Evolutionary conservation across 192 early-diverging fungal species (phyloP), one percentile per base, ranked within the genome.

Genomic region (Linnemannia elongata): DNA sequence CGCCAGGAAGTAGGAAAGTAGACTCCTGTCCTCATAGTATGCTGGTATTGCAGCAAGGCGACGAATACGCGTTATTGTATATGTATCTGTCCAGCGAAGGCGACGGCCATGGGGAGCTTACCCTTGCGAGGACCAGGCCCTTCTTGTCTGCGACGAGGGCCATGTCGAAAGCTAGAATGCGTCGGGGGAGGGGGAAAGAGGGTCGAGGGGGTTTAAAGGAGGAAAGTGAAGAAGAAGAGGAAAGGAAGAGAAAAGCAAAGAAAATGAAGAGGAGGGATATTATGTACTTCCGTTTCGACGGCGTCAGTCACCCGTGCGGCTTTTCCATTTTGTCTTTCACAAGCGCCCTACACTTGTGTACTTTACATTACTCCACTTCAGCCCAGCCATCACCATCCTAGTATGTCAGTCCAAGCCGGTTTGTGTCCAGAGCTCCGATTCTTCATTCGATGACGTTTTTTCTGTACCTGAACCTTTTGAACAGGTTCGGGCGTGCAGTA

Each of bases 71-170:
- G 45, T 36, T 24, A 54, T 27, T 22, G 54, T 8, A 30, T 22
- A 12, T 24, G 17, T 39, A 6, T 45, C 12, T 15, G 12, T 15
- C 35, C 4, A 1, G n/a, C 27, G 6, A 33, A 38, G 6, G 39
- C 27, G 6, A 33, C 41, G 30, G 20, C 9, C n/a, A 27, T 44
- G 36, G 22, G 33, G 6, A 15, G 33, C 85, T 74, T 81, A 87
- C 85, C 80, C 85, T 81, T 75, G 85, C 85, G 36, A 87, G 79
- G 76, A 87, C 76, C 39, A 87, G 57, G 69, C 85, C 85, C 79
- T 87, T 87, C 73, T 81, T 87, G 74, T 87, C 85, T 81, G 75
- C 69, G 60, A 72, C 63, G 68, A 41, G 55, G 36, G 72, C 85
- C 85, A 87, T 87, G 55, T 33, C 57, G 69, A 47, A 45, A 27